Evolutionary conservation across 805 yeast species (phyloP), one percentile per base, ranked within the genome.

Genomic region (Saccharomycopsis javanensis): DNA sequence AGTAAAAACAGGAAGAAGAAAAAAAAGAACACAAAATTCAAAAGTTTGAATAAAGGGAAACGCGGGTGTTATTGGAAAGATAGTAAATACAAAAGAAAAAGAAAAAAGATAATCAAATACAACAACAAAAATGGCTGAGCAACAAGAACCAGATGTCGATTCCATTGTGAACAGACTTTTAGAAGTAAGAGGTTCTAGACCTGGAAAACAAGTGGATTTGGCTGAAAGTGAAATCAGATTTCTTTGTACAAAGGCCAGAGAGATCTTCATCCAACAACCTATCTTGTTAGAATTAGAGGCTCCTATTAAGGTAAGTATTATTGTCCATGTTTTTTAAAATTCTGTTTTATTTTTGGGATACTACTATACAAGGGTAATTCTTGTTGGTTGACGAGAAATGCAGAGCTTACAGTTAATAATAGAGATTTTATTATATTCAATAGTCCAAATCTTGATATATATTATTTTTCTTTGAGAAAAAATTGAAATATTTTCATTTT

Each of bases 151-250:
- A 55, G 98, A 94, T 71, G 86, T 92, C 68, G 99, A 92, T 73
- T 88, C 96, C 68, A 91, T 92, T 68, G 94, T 92, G 71, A 98
- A 92, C 76, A 84, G 98, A 79, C 80, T 92, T 68, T 79, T 92
- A 66, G 98, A 94, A 73, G 99, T 94, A 55, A 85, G 99, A 73
- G 99, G 98, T 62, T 89, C 97, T 61, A 85, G 97, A 72, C 99
- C 99, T 18, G 99, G 99, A 42, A 91, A 89, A 71, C 97, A 89
- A 70, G 99, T 92, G 51, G 90, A 90, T 64, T 78, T 92, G 60
- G 88, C 86, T 66, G 99, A 92, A 74, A 88, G 81, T 71, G 98
- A 94, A 75, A 94, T 92, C 71, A 85, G 96, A 68, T 92, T 81
- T 73, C 83, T 92, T 61, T 92, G 99, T 77, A 90, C 97, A 62